phyloP scores from a whole-genome alignment of 2,329 filamentous ascomycete species.

The Apiospora malaysiana region DNA sequence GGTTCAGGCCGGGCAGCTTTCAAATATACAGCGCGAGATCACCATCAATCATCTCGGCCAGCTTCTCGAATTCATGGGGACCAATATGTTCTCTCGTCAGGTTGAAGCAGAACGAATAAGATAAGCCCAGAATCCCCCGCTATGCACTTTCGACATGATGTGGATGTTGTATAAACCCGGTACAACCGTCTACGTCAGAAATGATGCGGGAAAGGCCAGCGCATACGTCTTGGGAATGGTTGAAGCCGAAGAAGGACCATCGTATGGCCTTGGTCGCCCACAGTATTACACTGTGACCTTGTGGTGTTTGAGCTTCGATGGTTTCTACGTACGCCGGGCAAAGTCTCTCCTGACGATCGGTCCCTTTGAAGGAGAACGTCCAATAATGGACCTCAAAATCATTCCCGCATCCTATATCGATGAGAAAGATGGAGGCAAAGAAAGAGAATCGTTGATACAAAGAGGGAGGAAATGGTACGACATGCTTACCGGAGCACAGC shows the following conservation, averaged over 20 bases:
- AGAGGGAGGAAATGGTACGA: background rate
- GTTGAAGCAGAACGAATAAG: background rate
- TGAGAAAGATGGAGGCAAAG: background rate
- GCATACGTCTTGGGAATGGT: background rate
- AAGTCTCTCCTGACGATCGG: background rate
- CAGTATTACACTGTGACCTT: background rate
- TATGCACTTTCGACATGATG: constrained; percentile 4
- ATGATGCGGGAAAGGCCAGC: background rate
- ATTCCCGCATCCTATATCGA: background rate
- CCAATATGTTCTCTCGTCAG: background rate
- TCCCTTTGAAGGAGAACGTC: background rate
- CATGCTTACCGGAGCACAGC: background rate
- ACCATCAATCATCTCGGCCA: background rate
- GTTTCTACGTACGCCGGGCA: background rate
- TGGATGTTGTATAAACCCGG: constrained; percentile 20
- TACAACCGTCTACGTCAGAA: constrained; percentile 2
- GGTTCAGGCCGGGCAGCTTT: background rate
- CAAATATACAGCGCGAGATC: background rate
- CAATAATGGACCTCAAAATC: background rate
- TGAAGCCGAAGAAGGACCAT: background rate
- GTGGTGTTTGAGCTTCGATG: background rate
- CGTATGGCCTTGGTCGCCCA: background rate
- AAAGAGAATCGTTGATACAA: background rate
- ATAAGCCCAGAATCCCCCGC: background rate
- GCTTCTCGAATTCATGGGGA: constrained; percentile 8